phyloP scores from a whole-genome alignment of 169 alveolate genomes.

The Eimeria necatrix region DNA sequence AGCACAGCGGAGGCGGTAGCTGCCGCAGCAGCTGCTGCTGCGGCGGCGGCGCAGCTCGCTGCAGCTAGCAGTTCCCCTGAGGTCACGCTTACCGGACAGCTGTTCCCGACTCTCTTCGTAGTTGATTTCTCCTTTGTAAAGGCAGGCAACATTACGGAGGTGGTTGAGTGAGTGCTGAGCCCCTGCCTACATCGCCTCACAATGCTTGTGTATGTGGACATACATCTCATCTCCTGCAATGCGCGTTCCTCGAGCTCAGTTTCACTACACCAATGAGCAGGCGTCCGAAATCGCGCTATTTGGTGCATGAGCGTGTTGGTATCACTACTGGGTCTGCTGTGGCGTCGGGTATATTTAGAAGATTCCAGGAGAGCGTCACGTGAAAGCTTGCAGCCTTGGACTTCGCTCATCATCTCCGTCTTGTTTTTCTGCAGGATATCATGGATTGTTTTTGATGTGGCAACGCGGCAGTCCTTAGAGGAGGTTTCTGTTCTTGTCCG shows the following conservation, averaged over 20 bases:
- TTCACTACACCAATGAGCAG: no score
- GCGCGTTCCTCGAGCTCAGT: no score
- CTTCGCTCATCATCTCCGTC: no score
- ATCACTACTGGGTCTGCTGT: no score
- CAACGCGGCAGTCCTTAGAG: conserved; percentile 49
- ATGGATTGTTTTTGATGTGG: conserved; percentile 57
- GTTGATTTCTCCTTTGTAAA: conserved; percentile 51
- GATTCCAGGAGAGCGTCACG: no score
- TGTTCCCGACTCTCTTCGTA: conserved; percentile 32
- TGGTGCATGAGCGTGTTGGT: no score
- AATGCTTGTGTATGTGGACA: background rate
- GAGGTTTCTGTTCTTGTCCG: conserved; percentile 50
- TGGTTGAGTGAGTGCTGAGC: conserved; percentile 42
- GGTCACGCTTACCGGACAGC: conserved; percentile 15
- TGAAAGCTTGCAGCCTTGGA: no score
- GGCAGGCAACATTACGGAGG: conserved; percentile 73
- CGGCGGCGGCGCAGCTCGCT: conserved; percentile 68
- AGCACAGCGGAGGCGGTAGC: conserved; percentile 56
- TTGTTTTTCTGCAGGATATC: conserved; percentile 44
- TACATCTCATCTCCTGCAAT: no score
- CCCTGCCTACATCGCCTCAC: background rate
- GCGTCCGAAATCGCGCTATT: no score
- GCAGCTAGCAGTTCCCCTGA: conserved; percentile 54
- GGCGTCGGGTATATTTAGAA: no score
- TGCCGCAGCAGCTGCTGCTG: conserved; percentile 61